Conservation (phyloP, 768 basidiomycete genomes). For the Suillus brevipes region DNA sequence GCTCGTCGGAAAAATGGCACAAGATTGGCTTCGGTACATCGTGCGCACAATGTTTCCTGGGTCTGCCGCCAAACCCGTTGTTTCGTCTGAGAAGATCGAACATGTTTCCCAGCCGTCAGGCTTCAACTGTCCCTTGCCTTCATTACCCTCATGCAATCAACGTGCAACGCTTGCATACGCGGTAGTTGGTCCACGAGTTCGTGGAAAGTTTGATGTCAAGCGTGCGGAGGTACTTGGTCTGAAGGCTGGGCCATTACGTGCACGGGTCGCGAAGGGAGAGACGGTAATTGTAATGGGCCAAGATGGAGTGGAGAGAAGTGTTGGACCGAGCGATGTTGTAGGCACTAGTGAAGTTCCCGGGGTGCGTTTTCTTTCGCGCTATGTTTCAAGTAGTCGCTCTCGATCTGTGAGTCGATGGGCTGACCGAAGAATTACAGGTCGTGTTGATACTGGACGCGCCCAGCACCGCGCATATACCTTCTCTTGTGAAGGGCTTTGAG, state of each 20-base stretch:
- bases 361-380: not conserved
- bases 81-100: not conserved
- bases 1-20: not conserved
- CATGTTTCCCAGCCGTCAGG: not conserved
- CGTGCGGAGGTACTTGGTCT: constrained; percentile 51
- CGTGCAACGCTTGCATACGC: not conserved
- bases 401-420: not conserved
- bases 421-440: not conserved
- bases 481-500: not conserved
- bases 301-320: not conserved
- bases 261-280: constrained; percentile 62
- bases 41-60: constrained; percentile 1
- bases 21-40: not conserved
- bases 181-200: not conserved
- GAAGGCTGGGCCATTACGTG: constrained; percentile 56
- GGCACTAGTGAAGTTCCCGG: constrained; percentile 2
- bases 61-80: not conserved
- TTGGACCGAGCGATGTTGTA: constrained; percentile 1
- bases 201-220: not conserved
- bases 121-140: not conserved
- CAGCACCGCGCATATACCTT: not conserved
- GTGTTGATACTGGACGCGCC: not conserved
- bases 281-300: constrained; percentile 42
- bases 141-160: not conserved
- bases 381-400: not conserved